phyloP scores from a whole-genome alignment of 495 filamentous ascomycete species.

The Penicillium malachiteum region DNA sequence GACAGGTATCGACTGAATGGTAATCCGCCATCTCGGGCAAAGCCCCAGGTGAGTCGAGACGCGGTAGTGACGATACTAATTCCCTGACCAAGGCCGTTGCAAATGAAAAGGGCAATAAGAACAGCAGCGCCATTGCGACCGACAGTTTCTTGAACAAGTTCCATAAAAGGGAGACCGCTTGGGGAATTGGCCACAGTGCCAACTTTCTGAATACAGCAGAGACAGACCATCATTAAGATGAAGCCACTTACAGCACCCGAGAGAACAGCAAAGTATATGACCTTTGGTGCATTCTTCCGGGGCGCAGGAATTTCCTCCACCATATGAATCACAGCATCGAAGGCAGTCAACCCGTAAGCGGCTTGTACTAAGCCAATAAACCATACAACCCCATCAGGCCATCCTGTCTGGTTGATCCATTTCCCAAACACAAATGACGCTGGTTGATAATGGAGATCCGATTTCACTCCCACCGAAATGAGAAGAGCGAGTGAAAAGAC shows the following conservation, averaged over 20 bases:
- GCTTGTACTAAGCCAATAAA: slow-evolving; percentile 59
- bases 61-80: slow-evolving; percentile 47
- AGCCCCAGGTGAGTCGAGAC: slow-evolving; percentile 52
- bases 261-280: slow-evolving; percentile 38
- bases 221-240: slow-evolving; percentile 68
- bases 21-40: slow-evolving; percentile 56
- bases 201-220: slow-evolving; percentile 68
- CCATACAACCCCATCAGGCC: slow-evolving; percentile 62
- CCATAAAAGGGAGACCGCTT: slow-evolving; percentile 42
- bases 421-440: slow-evolving; percentile 53
- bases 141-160: slow-evolving; percentile 38
- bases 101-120: slow-evolving; percentile 43
- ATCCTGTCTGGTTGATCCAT: slow-evolving; percentile 61
- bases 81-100: slow-evolving; percentile 42
- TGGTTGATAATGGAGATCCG: slow-evolving; percentile 36
- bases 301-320: slow-evolving; percentile 48
- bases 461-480: slow-evolving; percentile 38
- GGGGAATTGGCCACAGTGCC: slow-evolving; percentile 50
- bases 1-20: slow-evolving; percentile 39
- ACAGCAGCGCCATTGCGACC: slow-evolving; percentile 34
- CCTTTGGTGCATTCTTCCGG: slow-evolving; percentile 37
- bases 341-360: slow-evolving; percentile 58
- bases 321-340: slow-evolving; percentile 61
- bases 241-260: slow-evolving; percentile 57
- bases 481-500: slow-evolving; percentile 43